Evolutionary conservation across 345 rosid species (phyloP).

Genomic region (Arabidopsis suecica): DNA sequence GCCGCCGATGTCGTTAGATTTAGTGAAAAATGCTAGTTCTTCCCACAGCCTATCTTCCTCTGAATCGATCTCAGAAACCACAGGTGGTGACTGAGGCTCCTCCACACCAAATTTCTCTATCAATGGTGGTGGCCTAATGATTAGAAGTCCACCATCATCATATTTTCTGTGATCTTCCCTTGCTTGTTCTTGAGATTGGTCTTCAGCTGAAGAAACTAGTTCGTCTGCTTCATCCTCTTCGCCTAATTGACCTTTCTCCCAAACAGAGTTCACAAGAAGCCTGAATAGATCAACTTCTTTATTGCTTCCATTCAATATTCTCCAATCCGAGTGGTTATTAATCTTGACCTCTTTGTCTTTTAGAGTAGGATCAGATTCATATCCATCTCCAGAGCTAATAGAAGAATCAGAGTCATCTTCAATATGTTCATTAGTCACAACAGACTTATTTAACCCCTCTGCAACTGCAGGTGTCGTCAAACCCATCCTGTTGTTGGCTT

Average conservation of each 20-base stretch:
- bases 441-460: background rate
- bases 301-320: conserved; percentile 27
- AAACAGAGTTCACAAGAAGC: conserved; percentile 44
- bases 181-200: conserved; percentile 20
- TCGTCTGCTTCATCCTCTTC: conserved; percentile 25
- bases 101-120: conserved; percentile 22
- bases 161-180: conserved; percentile 18
- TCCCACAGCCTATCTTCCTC: conserved; percentile 31
- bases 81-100: conserved; percentile 37
- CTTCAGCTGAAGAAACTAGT: conserved; percentile 33
- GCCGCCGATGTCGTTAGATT: background rate
- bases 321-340: conserved; percentile 18
- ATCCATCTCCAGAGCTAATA: conserved; percentile 34
- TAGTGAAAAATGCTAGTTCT: conserved; percentile 3
- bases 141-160: conserved; percentile 37
- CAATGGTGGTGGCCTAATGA: conserved; percentile 38
- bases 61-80: conserved; percentile 4
- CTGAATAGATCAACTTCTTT: conserved; percentile 42
- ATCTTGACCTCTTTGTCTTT: conserved; percentile 34
- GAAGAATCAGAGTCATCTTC: conserved; percentile 32
- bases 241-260: conserved; percentile 32
- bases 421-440: conserved; percentile 21
- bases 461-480: conserved; percentile 21
- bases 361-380: conserved; percentile 35
- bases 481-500: conserved; percentile 1